A percentile compares a stretch with the other conserved stretches of the same genome.
Conservation (phyloP, 805 yeast species). For the Spathaspora sp. region DNA sequence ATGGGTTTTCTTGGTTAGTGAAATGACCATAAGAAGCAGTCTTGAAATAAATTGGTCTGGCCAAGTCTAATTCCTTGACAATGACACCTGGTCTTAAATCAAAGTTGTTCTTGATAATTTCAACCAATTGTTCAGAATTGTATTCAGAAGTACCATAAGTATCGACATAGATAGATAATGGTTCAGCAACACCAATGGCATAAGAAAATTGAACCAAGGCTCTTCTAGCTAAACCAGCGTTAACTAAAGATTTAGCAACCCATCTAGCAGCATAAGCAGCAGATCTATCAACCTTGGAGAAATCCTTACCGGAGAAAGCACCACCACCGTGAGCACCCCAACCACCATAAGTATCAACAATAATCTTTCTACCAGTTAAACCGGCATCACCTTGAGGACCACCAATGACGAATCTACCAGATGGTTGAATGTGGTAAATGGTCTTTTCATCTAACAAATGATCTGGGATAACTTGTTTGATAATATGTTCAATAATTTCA, state of each 20-base stretch:
- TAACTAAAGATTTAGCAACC: conserved; percentile 98
- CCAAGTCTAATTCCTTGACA: conserved; percentile 93
- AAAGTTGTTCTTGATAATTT: conserved; percentile 87
- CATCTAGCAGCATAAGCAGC: conserved; percentile 99
- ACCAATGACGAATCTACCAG: conserved; percentile 99
- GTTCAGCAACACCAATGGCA: conserved; percentile 99
- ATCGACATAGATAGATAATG: conserved; percentile 95
- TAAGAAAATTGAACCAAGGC: conserved; percentile 97
- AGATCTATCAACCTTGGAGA: conserved; percentile 99
- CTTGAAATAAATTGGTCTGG: conserved; percentile 98
- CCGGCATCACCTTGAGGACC: conserved; percentile 99
- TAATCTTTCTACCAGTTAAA: conserved; percentile 98
- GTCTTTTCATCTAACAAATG: conserved; percentile 91
- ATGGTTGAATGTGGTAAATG: conserved; percentile 97
- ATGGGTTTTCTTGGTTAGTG: conserved; percentile 97
- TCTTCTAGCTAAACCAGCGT: conserved; percentile 94
- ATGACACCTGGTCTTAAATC: conserved; percentile 99
- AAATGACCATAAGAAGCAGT: conserved; percentile 99
- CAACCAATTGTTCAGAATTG: conserved; percentile 86
- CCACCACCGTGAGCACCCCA: conserved; percentile 99
- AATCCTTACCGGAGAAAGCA: conserved; percentile 99
- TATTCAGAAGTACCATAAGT: conserved; percentile 96
- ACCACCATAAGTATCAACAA: conserved; percentile 99
- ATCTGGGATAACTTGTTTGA: conserved; percentile 90
- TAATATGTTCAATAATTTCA: conserved; percentile 72